Base-by-base conservation (phyloP, 176 grass and related monocot genomes). In the Metroxylon sagu region DNA sequence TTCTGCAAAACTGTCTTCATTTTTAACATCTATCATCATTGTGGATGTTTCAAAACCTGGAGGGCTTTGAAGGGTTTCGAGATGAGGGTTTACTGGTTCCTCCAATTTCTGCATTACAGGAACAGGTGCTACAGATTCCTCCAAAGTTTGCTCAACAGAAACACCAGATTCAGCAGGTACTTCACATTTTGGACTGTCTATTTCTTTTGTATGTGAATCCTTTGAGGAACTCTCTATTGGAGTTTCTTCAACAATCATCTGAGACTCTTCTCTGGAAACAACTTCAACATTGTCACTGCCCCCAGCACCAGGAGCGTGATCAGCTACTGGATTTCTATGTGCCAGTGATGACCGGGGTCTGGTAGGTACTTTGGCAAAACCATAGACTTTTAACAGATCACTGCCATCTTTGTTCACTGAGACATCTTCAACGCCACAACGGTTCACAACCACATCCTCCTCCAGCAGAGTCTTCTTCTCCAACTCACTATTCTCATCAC, bases 301-400 rank as follows among this genome's bases (percentile, higher is more conserved):
- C 3, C 77, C 75, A 43, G 21, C 48, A 71, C 25, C 29, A 52
- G 61, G 67, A 59, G 56, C 72, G 60, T 54, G 52, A 55, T 49
- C 30, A 48, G 25, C 49, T 65, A 65, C 15, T 56, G 53, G 19
- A 64, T 80, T 82, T 73, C 61, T 92, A 49, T 85, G 76, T 57
- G 72, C 27, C 66, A 83, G 29, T 61, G 84, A 6, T 68, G 87
- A 83, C 55, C 81, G 66, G 10, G 69, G 81, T 68, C 74, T 87
- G 23, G 73, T 98, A 14, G 84, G 79, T 19, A 84, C 72, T 66
- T 69, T 85, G 53, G 76, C 64, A 80, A 85, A 78, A 59, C 39
- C 69, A 80, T 81, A 80, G 52, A 63, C 60, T 48, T 72, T 82
- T 35, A 92, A 64, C 69, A 92, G 62, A 73, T n/a, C 18, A 25